phyloP scores from a whole-genome alignment of 2,329 filamentous ascomycete genomes.

The Bisporella sp. region DNA sequence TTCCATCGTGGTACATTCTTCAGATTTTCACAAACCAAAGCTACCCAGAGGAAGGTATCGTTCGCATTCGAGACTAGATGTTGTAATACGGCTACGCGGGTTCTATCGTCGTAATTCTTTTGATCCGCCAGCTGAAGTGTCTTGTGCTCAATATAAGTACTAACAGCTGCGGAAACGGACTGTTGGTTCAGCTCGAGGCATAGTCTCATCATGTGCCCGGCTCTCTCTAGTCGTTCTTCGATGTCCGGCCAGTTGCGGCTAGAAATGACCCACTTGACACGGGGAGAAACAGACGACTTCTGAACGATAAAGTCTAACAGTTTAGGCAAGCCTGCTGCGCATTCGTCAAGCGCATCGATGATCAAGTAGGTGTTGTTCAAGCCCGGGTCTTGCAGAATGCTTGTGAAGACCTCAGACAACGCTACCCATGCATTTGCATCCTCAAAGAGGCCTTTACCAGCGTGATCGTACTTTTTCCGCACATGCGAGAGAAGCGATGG shows the following conservation, averaged over 20 bases:
- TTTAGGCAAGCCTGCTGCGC: neutral
- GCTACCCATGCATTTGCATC: neutral
- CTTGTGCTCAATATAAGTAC: neutral
- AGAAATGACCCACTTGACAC: conserved; percentile 6
- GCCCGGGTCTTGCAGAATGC: neutral
- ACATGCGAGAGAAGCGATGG: conserved; percentile 25
- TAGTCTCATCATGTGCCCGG: neutral
- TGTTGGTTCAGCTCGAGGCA: conserved; percentile 15
- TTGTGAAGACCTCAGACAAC: neutral
- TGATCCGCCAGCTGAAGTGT: neutral
- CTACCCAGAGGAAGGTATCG: neutral
- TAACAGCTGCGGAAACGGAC: conserved; percentile 6
- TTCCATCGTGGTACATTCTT: neutral
- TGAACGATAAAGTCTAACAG: neutral
- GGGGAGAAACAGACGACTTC: neutral
- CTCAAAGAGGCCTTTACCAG: neutral
- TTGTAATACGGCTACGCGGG: neutral
- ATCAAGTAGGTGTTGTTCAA: conserved; percentile 5
- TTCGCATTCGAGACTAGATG: neutral
- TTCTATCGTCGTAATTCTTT: neutral
- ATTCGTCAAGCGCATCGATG: conserved; percentile 14
- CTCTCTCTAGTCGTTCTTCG: neutral
- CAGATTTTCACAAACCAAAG: neutral
- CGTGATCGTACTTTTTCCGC: conserved; percentile 11
- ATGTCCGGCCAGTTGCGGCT: conserved; percentile 3